These are phyloP conservation scores for Scheffersomyces lignosus DNA, from an alignment of 805 yeast genomes.

Conservation along the genomic window DNA sequence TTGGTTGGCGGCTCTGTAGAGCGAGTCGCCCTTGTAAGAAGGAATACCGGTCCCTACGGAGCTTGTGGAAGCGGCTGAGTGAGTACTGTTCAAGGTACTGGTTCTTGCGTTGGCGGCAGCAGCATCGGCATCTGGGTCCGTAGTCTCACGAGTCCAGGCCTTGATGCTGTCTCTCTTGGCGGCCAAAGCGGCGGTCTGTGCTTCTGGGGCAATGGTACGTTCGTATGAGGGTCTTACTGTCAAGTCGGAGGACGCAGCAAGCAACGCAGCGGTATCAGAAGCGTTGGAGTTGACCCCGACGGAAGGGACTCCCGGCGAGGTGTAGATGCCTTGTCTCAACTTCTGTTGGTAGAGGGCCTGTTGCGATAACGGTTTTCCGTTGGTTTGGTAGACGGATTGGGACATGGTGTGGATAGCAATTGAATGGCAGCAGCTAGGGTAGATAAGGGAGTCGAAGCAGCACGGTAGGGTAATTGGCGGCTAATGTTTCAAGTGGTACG, in stretches of 20 bases:
- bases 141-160: conserved; percentile 48
- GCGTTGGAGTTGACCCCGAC: conserved; percentile 70
- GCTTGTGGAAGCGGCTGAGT: conserved; percentile 8
- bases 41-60: conserved; percentile 29
- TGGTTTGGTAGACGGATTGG: conserved; percentile 57
- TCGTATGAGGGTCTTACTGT: conserved; percentile 62
- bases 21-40: conserved; percentile 26
- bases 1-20: conserved; percentile 33
- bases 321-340: conserved; percentile 63
- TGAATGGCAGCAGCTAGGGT: too few relatives aligned
- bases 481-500: too few relatives aligned
- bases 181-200: conserved; percentile 63
- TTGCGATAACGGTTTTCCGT: conserved; percentile 69
- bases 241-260: conserved; percentile 68
- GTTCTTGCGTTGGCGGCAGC: conserved; percentile 34
- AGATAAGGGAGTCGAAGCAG: too few relatives aligned
- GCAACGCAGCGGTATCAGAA: conserved; percentile 73
- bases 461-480: too few relatives aligned
- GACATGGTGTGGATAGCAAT: conserved; percentile 24
- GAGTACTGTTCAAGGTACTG: conserved; percentile 11
- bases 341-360: conserved; percentile 77
- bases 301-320: conserved; percentile 47
- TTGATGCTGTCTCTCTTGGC: conserved; percentile 43
- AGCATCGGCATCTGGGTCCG: conserved; percentile 49
- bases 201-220: conserved; percentile 58